Evolutionary conservation across 352 stramenopile species (phyloP), one percentile per base, ranked within the genome.

Genomic region (Bremia lactucae): DNA sequence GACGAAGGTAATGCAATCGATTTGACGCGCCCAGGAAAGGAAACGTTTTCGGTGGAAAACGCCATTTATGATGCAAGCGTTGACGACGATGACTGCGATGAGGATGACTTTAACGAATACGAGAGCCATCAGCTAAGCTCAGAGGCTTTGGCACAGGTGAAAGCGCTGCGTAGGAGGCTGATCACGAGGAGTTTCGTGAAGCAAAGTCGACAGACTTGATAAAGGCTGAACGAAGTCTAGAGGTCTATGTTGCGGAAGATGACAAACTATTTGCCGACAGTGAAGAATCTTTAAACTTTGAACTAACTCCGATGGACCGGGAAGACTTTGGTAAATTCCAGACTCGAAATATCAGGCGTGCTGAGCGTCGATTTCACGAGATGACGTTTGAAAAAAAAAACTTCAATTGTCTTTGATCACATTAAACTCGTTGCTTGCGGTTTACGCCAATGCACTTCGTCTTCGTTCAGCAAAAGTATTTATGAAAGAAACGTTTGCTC

Each of bases 401-500:
- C 14, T 79, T 2, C 26, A 48, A 6, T 49, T 62, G 31, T 78
- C 73, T 9, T 26, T 63, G n/a, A 67, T 77, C 20, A 76, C 74
- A 36, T 63, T 90, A 38, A 90, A 85, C 42, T 70, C 72, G 3
- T 85, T 87, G 75, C 55, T 87, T 14, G 68, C 65, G 24, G 75
- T 87, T 23, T 86, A 87, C 56, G 53, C 72, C n/a, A 86, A 87
- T 49, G 74, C 78, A 10, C 54, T 87, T 37, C 78, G 72, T 25
- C 39, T 87, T 42, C 57, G 66, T 10, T 63, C 56, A 4, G 68
- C 72, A 18, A 62, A 80, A 34, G 29, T 48, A 13, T 90, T 87
- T 25, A 20, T 75, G 31, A 36, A 53, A 13, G 49, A 72, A 2
- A 63, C 55, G 22, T 90, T 85, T 31, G 16, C 49, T 0, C 65